Evolutionary conservation across 139 green algal genomes (phyloP), one percentile per base, ranked within the genome.

Genomic region (Chlorella sp.): DNA sequence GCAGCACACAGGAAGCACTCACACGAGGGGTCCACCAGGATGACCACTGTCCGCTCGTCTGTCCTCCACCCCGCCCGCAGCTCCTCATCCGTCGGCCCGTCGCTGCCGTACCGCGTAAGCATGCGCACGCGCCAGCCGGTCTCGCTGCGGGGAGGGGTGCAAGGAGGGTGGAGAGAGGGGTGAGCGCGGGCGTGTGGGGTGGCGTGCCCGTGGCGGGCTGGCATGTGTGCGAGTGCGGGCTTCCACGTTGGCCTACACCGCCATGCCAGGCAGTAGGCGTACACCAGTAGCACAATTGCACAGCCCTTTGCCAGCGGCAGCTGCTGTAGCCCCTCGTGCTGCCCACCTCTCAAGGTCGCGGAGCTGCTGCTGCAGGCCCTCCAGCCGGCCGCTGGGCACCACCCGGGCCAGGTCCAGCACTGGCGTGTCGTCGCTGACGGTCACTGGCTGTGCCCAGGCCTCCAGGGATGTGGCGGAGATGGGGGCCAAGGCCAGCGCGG

Each of bases 21-120:
- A 83, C 78, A 89, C 15, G 88, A 88, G 26, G 94, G 92, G 86
- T 96, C 94, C 70, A 93, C 90, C 51, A 93, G 75, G 0, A 94
- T 62, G 23, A 96, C 83, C 17, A 94, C 73, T 3, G 91, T 94
- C 69, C 47, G 86, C 2, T 89, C 82, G 57, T 89, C 79, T 2
- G 86, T 74, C 7, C 68, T 68, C 90, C 92, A 95, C 16, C 85
- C 88, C n/a, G 73, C 64, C 4, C 89, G 70, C 0, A 92, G 38
- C 65, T 91, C 51, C 28, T 91, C 85, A 44, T 85, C 64, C 1
- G 74, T 71, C 3, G 86, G 83, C n/a, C 67, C 83, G 21, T 64
- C 65, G 15, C 73, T 64, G 47, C 92, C 89, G 41, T 86, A 91
- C 36, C 86, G 80, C 11, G 87, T 96, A 47, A 91, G 82, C 56